Evolutionary conservation across 2,329 filamentous ascomycete species (phyloP).

Genomic region (Xylaria sp.): DNA sequence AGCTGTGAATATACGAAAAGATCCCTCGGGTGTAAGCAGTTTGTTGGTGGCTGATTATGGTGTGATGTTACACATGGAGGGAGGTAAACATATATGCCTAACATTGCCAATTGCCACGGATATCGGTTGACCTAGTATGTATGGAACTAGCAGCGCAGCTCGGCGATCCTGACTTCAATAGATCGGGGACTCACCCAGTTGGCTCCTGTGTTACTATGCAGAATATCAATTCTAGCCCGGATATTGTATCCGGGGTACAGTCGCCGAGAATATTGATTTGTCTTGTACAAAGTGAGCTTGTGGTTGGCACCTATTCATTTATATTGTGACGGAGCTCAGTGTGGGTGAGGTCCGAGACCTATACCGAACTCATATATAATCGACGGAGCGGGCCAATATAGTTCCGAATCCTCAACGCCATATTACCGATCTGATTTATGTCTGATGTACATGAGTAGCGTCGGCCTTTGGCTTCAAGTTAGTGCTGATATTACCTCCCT

Average conservation of each 20-base stretch:
- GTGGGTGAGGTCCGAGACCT: too few species aligned
- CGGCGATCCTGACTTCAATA: background rate
- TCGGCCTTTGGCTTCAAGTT: too few species aligned
- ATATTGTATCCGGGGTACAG: background rate
- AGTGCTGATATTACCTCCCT: too few species aligned
- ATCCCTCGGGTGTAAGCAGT: background rate
- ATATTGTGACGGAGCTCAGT: background rate
- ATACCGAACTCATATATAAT: background rate
- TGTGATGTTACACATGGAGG: background rate
- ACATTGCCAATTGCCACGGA: background rate
- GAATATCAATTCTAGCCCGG: background rate
- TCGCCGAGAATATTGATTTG: background rate
- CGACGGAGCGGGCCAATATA: too few species aligned
- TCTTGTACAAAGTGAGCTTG: background rate
- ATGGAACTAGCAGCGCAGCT: background rate
- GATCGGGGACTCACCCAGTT: background rate
- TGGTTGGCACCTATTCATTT: background rate
- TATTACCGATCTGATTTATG: too few species aligned
- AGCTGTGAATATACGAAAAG: background rate
- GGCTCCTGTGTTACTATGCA: background rate
- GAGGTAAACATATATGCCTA: background rate
- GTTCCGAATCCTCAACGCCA: too few species aligned
- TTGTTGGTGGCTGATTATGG: background rate
- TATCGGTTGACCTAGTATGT: background rate
- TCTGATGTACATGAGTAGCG: too few species aligned